phyloP scores from a whole-genome alignment of 2,329 filamentous ascomycete genomes.

The Fusarium sp. region DNA sequence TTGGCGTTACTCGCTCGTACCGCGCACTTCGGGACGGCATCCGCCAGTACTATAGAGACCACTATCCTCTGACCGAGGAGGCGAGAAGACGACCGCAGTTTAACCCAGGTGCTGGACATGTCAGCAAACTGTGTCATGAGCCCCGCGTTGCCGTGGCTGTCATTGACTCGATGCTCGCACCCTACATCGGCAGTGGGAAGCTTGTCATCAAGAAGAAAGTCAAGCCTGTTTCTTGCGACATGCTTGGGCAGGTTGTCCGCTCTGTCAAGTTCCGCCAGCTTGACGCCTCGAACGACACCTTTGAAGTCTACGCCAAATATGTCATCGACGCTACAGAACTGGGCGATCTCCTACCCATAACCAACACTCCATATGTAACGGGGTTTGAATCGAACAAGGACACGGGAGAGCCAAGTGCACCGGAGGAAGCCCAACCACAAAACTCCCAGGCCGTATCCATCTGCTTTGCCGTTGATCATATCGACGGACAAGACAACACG shows the following conservation, averaged over 20 bases:
- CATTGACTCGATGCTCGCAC: constrained; percentile 42
- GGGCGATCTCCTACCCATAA: constrained; percentile 34
- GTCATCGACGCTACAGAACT: constrained; percentile 33
- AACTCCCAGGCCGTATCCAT: constrained; percentile 45
- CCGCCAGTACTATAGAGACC: constrained; percentile 40
- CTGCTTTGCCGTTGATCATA: constrained; percentile 45
- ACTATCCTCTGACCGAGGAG: constrained; percentile 42
- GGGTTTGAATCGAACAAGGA: constrained; percentile 41
- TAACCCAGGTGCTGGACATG: constrained; percentile 43
- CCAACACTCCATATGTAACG: constrained; percentile 40
- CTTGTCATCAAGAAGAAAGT: constrained; percentile 36
- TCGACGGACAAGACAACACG: constrained; percentile 40
- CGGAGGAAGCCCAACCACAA: constrained; percentile 39
- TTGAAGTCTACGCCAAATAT: constrained; percentile 25
- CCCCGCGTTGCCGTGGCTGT: constrained; percentile 44
- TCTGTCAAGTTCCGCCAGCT: constrained; percentile 18
- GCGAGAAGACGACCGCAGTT: constrained; percentile 39
- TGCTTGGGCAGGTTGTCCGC: constrained; percentile 19
- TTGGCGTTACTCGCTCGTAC: constrained; percentile 43
- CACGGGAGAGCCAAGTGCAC: constrained; percentile 42
- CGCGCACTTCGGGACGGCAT: constrained; percentile 39
- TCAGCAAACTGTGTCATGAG: constrained; percentile 45
- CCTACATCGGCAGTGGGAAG: constrained; percentile 37
- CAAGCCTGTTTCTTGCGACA: constrained; percentile 35
- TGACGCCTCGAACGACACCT: not conserved